Base-by-base conservation (phyloP, 2,329 filamentous ascomycete species). In the Akanthomyces lecanii region DNA sequence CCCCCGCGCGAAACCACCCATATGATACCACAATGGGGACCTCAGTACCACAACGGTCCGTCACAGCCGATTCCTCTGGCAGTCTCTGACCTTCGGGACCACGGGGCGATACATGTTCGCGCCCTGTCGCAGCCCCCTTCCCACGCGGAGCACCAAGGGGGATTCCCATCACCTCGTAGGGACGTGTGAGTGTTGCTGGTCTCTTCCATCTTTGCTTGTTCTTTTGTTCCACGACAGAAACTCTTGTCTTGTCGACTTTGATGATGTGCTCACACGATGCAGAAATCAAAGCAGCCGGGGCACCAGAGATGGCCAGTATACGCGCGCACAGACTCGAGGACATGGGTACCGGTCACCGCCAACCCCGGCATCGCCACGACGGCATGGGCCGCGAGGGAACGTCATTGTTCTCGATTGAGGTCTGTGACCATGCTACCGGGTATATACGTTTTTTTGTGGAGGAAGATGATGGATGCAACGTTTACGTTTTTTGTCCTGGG, bases 181-280 rank as follows among this genome's bases (percentile, higher is more conserved):
- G 60, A 55, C 52, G 42, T 55, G 60, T 62, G 60, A 62, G 60
- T 62, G 33, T 42, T 54, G 45, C 23, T 61, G 60, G 60, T 62
- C 42, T 50, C 42, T 36, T 62, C 51, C 51, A 21, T 36, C 11
- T 50, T 60, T 52, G 23, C 18, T 48, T 21, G 23, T 30, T 36
- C 36, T 5, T 45, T 50, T 42, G 14, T 47, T 38, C 44, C 7
- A 40, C 11, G 14, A 30, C 18, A 23, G 21, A 48, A 5, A 33
- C 21, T 42, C 10, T 47, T 25, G 4, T 38, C 38, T 44, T 21
- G 25, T 25, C 7, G 47, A 42, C 33, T 36, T 51, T 51, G 56
- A 47, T n/a, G 28, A 61, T 23, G 40, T 62, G 42, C 60, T 62
- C 52, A 62, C 60, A 55, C 51, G 42, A 47, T 25, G 21, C 60